A percentile compares a stretch with the other conserved stretches of the same genome.
Conservation (phyloP, 2,329 filamentous ascomycete genomes). For the Diplodia intermedia region DNA sequence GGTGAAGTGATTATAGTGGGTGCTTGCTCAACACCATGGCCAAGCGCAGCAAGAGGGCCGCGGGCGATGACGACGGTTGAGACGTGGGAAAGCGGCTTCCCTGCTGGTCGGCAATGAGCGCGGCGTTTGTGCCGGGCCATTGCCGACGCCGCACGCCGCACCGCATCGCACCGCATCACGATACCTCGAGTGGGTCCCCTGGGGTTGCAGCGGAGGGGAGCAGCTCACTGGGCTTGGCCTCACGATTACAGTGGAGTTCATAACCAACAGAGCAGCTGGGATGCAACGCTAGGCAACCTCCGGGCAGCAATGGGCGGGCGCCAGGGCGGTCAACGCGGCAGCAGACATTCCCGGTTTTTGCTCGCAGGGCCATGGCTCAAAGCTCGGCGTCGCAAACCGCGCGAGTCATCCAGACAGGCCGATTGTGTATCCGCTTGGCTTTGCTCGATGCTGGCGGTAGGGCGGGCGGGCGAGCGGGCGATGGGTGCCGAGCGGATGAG, state of each 20-base stretch:
- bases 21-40: neutral
- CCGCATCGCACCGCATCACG: conserved; percentile 12
- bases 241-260: conserved; percentile 21
- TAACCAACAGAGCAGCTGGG: neutral
- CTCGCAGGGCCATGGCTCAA: neutral
- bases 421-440: neutral
- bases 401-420: neutral
- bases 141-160: conserved; percentile 1
- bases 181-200: conserved; percentile 2
- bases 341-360: conserved; percentile 16
- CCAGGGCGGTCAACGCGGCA: conserved; percentile 2
- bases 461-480: too few relatives aligned
- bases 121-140: conserved; percentile 11
- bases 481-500: neutral
- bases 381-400: neutral
- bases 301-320: conserved; percentile 4
- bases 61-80: conserved; percentile 15
- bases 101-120: neutral
- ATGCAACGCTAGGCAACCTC: conserved; percentile 18
- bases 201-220: conserved; percentile 8
- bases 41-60: conserved; percentile 6
- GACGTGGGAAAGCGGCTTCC: neutral
- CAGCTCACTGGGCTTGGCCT: conserved; percentile 9
- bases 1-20: neutral
- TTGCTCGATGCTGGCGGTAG: neutral